A percentile compares a stretch with the other conserved stretches of the same genome.
phyloP scores from a whole-genome alignment of 305 asterid genomes.

The Ilex paraguariensis region DNA sequence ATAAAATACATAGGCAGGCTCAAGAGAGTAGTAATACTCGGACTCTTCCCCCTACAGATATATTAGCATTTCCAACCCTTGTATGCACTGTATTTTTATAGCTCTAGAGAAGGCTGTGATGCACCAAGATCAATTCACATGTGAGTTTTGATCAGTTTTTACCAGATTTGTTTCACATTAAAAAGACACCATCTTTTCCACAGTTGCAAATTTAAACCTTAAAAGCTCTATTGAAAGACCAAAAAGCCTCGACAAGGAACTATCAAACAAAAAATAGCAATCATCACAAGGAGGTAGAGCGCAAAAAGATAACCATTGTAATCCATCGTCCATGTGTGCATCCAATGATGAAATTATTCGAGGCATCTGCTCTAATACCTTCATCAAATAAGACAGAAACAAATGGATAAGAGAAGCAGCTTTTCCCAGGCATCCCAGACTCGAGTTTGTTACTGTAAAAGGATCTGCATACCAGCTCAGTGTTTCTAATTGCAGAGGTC shows the following conservation, averaged over 20 bases:
- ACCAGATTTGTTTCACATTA: too few relatives aligned
- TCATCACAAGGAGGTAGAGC: neutral
- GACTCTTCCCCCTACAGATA: too few relatives aligned
- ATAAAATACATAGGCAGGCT: too few relatives aligned
- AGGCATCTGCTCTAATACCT: constrained; percentile 79
- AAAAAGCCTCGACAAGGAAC: neutral
- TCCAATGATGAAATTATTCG: constrained; percentile 65
- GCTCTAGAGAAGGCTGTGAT: too few relatives aligned
- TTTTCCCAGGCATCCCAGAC: neutral
- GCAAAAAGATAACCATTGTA: constrained; percentile 47
- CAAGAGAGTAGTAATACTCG: too few relatives aligned
- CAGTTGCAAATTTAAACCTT: neutral
- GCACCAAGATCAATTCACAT: too few relatives aligned
- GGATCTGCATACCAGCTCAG: constrained; percentile 47
- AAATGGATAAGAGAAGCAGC: constrained; percentile 10
- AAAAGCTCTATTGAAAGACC: neutral
- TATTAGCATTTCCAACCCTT: too few relatives aligned
- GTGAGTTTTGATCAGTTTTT: too few relatives aligned
- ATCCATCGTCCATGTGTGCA: constrained; percentile 68
- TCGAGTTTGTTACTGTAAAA: neutral
- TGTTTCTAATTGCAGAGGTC: constrained; percentile 55
- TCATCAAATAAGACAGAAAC: constrained; percentile 18
- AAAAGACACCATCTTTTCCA: neutral
- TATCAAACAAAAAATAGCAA: neutral
- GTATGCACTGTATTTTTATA: too few relatives aligned